These are phyloP conservation scores for Lathyrus aphaca DNA, from an alignment of 306 rosid genomes.

Conservation along the genomic window DNA sequence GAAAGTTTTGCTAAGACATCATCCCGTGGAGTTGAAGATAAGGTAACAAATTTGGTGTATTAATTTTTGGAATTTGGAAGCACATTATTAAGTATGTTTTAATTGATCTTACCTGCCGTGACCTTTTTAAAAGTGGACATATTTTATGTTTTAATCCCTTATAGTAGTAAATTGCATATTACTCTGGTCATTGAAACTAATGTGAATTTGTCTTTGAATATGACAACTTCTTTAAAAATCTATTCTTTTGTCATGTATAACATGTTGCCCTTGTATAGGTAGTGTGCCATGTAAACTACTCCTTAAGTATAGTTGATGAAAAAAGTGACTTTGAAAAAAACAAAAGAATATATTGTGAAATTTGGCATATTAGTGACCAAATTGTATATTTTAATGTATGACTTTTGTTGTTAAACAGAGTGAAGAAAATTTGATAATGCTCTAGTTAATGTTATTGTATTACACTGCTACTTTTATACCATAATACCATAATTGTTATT, in stretches of 20 bases:
- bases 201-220: neutral
- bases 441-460: conserved; percentile 25
- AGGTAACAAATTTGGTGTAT: conserved; percentile 52
- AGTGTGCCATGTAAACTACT: conserved; percentile 6
- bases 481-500: conserved; percentile 7
- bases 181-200: neutral
- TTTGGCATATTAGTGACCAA: neutral
- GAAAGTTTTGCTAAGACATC: conserved; percentile 87
- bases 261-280: neutral
- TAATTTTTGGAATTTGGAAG: conserved; percentile 24
- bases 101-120: neutral
- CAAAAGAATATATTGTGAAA: neutral
- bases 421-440: conserved; percentile 8
- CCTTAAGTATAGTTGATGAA: conserved; percentile 1
- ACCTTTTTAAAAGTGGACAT: neutral
- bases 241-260: neutral
- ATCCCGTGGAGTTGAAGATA: conserved; percentile 81
- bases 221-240: neutral
- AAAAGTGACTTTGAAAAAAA: neutral
- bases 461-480: neutral
- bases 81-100: conserved; percentile 21
- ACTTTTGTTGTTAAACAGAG: conserved; percentile 12
- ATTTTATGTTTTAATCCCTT: conserved; percentile 17
- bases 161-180: neutral
- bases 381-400: neutral